Evolutionary conservation across 805 yeast genomes (phyloP).

Genomic region (Wickerhamomyces alni): DNA sequence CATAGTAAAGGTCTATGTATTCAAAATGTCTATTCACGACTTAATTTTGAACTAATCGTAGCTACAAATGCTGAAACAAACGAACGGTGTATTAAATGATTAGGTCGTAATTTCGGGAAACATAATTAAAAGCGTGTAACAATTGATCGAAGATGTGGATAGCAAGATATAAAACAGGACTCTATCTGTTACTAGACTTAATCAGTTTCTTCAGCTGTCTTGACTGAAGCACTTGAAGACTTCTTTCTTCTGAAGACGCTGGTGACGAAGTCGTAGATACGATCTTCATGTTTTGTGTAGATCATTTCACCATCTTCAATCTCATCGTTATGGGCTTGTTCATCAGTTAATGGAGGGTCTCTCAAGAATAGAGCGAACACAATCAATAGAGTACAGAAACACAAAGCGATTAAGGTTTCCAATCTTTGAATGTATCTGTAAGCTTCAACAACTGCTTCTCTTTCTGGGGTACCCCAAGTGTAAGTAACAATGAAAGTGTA

Average conservation of each 20-base stretch:
- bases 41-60: too few species aligned
- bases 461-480: constrained; percentile 59
- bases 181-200: too few species aligned
- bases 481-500: constrained; percentile 39
- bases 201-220: background rate
- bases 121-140: too few species aligned
- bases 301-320: constrained; percentile 18
- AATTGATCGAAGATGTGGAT: too few species aligned
- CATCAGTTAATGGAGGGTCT: constrained; percentile 39
- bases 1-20: too few species aligned
- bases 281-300: constrained; percentile 15
- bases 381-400: constrained; percentile 46
- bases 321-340: constrained; percentile 19
- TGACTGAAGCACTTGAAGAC: background rate
- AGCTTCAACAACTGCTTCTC: constrained; percentile 50
- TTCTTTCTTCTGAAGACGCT: constrained; percentile 4
- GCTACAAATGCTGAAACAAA: too few species aligned
- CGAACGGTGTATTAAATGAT: too few species aligned
- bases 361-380: constrained; percentile 41
- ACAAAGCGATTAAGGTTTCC: constrained; percentile 46
- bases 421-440: constrained; percentile 56
- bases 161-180: too few species aligned
- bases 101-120: too few species aligned
- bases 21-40: too few species aligned
- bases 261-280: constrained; percentile 12